Percentiles rank a stretch among this genome's conserved stretches.
phyloP scores from a whole-genome alignment of 208 protist species.

The Trypanosomatidae sp. region DNA sequence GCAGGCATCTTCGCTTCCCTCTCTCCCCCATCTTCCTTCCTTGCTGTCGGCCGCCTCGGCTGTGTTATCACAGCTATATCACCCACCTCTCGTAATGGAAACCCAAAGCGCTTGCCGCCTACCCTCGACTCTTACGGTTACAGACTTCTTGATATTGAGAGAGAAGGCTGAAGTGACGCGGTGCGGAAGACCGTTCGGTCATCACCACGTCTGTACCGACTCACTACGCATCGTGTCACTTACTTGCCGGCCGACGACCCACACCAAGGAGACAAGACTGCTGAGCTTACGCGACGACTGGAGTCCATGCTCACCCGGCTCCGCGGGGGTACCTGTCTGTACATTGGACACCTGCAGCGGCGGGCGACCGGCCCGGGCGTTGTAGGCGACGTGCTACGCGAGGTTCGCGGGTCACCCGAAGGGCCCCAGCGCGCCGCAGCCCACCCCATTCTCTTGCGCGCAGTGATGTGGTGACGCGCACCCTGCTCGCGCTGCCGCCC shows the following conservation, averaged over 20 bases:
- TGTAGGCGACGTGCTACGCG: not conserved
- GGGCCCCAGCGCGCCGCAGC: not conserved
- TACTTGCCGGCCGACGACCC: not conserved
- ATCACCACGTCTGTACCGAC: not conserved
- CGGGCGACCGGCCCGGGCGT: not conserved
- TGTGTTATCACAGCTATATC: no score
- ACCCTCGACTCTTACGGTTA: slow-evolving; percentile 4
- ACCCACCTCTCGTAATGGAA: no score
- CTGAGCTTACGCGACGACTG: not conserved
- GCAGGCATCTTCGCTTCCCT: not conserved
- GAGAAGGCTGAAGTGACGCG: not conserved
- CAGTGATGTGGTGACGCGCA: not conserved
- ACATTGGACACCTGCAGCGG: not conserved
- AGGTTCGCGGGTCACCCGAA: not conserved
- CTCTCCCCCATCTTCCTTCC: not conserved
- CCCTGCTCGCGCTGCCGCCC: not conserved
- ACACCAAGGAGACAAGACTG: not conserved
- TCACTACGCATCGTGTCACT: not conserved
- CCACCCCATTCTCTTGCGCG: not conserved
- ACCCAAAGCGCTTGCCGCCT: not conserved
- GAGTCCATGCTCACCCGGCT: not conserved
- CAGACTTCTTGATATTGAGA: slow-evolving; percentile 3
- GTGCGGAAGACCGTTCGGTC: not conserved
- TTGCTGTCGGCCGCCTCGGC: no score
- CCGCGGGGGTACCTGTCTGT: not conserved